These are phyloP conservation scores for Taphrina pruni DNA, from an alignment of 1,139 yeast species.

Conservation along the genomic window DNA sequence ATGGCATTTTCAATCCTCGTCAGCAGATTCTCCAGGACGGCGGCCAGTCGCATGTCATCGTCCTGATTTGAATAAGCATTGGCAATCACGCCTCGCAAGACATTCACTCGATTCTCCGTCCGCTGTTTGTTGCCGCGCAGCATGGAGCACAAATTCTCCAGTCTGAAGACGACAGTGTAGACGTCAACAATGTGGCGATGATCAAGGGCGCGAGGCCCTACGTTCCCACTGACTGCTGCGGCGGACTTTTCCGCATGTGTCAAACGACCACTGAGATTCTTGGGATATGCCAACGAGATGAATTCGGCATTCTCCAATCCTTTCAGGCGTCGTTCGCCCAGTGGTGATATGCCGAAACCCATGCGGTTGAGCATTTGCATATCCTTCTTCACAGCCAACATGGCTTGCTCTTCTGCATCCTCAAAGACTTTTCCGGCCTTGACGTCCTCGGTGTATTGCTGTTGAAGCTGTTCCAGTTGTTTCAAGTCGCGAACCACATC, in stretches of 20 bases:
- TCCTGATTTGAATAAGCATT: constrained; percentile 30
- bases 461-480: constrained; percentile 55
- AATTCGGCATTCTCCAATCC: constrained; percentile 94
- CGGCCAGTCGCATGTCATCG: constrained; percentile 36
- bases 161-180: constrained; percentile 28
- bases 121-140: constrained; percentile 34
- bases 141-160: constrained; percentile 36
- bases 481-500: constrained; percentile 79
- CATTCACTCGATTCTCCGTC: constrained; percentile 33
- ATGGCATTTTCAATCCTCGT: constrained; percentile 39
- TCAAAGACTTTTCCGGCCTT: constrained; percentile 14
- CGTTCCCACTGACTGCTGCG: background rate
- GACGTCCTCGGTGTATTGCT: constrained; percentile 47
- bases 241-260: constrained; percentile 18
- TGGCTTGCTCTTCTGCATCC: constrained; percentile 56
- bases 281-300: constrained; percentile 80
- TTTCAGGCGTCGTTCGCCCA: constrained; percentile 88
- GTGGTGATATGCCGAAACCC: constrained; percentile 70
- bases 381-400: constrained; percentile 71
- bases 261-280: constrained; percentile 63
- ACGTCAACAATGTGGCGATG: constrained; percentile 33
- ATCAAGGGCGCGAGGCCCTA: constrained; percentile 27
- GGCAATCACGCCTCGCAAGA: constrained; percentile 26
- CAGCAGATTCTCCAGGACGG: constrained; percentile 36
- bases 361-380: constrained; percentile 67